phyloP scores from a whole-genome alignment of 2,329 filamentous ascomycete species.

The Zymoseptoria brevis region DNA sequence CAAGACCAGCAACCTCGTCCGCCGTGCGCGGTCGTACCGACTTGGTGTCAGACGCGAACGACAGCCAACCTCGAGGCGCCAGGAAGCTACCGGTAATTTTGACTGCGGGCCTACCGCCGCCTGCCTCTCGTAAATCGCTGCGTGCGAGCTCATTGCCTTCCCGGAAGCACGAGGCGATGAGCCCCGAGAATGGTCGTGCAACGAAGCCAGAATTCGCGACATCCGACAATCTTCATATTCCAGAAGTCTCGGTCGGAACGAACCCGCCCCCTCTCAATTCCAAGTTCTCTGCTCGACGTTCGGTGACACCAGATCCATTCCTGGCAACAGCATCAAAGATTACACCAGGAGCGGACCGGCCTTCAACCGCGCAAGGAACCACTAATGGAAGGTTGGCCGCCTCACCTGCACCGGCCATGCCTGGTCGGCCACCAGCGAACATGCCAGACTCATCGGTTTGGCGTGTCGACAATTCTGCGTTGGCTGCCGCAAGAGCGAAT shows the following conservation, averaged over 20 bases:
- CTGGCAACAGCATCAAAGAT: not conserved
- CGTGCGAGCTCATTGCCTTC: not conserved
- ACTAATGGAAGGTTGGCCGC: not conserved
- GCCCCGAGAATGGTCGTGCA: not conserved
- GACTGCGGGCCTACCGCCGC: not conserved
- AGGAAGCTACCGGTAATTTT: not conserved
- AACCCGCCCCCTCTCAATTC: not conserved
- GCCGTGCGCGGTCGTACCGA: not conserved
- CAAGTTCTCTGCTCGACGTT: not conserved
- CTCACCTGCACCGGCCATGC: not conserved
- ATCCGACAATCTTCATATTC: not conserved
- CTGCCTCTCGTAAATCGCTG: not conserved
- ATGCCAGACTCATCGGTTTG: not conserved
- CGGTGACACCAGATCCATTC: not conserved
- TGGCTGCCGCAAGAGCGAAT: conserved; percentile 16
- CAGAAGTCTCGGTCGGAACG: not conserved
- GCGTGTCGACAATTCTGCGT: conserved; percentile 2
- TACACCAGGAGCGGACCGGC: not conserved
- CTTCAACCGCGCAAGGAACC: not conserved
- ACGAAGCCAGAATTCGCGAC: not conserved
- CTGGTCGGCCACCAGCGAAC: not conserved
- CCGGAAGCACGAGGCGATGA: not conserved
- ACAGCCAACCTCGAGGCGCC: not conserved
- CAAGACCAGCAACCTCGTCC: not conserved
- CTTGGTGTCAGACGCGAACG: not conserved